phyloP scores from a whole-genome alignment of 495 filamentous ascomycete species.

The Annulohypoxylon nitens region DNA sequence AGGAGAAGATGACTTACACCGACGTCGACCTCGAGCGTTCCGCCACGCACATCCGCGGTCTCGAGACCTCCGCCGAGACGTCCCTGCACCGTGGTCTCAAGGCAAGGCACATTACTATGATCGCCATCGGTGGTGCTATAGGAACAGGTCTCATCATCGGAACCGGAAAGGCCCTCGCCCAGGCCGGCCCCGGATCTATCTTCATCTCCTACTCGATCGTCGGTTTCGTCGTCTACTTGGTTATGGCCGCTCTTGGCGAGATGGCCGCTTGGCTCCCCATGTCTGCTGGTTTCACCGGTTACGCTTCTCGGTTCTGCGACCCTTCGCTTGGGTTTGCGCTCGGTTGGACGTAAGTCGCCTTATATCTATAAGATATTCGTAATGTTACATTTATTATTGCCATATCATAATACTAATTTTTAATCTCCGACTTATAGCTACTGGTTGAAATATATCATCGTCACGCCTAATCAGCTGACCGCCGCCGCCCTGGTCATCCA shows the following conservation, averaged over 20 bases:
- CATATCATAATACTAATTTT: not conserved
- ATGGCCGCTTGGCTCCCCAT: constrained; percentile 77
- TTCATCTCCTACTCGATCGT: constrained; percentile 72
- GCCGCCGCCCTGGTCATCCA: constrained; percentile 78
- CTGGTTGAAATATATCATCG: constrained; percentile 75
- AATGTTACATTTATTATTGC: not conserved
- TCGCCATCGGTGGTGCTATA: constrained; percentile 88
- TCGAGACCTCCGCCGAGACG: constrained; percentile 53
- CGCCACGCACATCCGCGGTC: constrained; percentile 47
- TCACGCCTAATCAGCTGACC: constrained; percentile 83
- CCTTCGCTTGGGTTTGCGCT: constrained; percentile 84
- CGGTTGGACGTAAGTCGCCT: constrained; percentile 71
- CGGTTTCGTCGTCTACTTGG: constrained; percentile 63
- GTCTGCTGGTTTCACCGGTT: constrained; percentile 70
- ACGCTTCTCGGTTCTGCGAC: constrained; percentile 81
- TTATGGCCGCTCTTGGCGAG: constrained; percentile 67
- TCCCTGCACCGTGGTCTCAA: constrained; percentile 72
- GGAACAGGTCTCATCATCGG: constrained; percentile 73
- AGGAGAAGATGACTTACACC: constrained; percentile 36
- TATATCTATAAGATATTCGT: not conserved
- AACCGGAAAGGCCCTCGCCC: constrained; percentile 72
- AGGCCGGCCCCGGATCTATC: constrained; percentile 77
- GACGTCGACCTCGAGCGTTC: constrained; percentile 31
- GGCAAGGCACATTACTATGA: constrained; percentile 79
- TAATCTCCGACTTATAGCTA: constrained; percentile 60